Evolutionary conservation across 768 basidiomycete genomes (phyloP).

Genomic region (Boletus pseudo-olivaceus): DNA sequence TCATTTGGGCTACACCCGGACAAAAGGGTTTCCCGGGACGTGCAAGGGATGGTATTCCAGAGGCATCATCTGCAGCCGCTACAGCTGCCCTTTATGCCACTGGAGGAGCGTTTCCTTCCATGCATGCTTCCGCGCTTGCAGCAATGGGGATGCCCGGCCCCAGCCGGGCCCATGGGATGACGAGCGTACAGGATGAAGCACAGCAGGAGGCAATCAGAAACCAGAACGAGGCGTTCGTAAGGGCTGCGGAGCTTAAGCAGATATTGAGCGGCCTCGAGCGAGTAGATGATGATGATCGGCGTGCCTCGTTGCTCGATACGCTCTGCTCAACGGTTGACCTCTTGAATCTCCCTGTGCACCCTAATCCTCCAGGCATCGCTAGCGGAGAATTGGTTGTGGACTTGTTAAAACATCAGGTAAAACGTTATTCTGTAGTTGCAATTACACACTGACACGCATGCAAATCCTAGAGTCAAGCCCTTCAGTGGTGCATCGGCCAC

Average conservation of each 20-base stretch:
- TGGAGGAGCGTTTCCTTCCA: constrained; percentile 14
- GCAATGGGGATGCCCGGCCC: constrained; percentile 17
- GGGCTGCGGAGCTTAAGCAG: constrained; percentile 63
- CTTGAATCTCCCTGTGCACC: constrained; percentile 64
- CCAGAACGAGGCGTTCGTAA: constrained; percentile 45
- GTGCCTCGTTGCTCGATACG: constrained; percentile 66
- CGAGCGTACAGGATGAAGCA: constrained; percentile 27
- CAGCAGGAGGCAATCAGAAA: constrained; percentile 33
- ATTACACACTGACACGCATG: background rate
- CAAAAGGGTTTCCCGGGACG: constrained; percentile 51
- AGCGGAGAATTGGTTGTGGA: constrained; percentile 68
- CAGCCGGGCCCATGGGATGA: constrained; percentile 14
- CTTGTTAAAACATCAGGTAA: constrained; percentile 79
- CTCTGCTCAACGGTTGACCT: constrained; percentile 69
- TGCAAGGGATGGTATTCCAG: constrained; percentile 8
- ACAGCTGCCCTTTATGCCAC: constrained; percentile 7
- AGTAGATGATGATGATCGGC: constrained; percentile 72
- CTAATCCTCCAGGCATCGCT: constrained; percentile 65
- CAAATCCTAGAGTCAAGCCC: constrained; percentile 62
- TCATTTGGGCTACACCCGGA: constrained; percentile 73
- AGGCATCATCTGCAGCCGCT: constrained; percentile 19
- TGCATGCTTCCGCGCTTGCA: constrained; percentile 18
- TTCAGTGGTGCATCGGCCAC: constrained; percentile 80
- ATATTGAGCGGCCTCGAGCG: constrained; percentile 68
- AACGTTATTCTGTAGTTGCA: background rate